phyloP scores from a whole-genome alignment of 2,329 filamentous ascomycete species.

The Scedosporium dehoogii region DNA sequence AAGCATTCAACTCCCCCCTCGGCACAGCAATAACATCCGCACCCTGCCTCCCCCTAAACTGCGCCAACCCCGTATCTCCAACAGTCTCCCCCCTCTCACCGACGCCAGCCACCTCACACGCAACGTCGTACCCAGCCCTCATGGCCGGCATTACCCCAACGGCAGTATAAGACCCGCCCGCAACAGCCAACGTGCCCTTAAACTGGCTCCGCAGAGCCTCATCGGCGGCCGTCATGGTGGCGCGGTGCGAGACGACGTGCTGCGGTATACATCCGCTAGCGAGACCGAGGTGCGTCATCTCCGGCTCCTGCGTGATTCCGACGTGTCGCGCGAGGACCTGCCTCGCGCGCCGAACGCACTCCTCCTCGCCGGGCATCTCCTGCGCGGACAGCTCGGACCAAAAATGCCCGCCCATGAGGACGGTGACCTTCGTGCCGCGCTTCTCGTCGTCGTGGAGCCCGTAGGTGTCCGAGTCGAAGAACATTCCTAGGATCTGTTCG shows the following conservation, averaged over 20 bases:
- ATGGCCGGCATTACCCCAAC: slow-evolving; percentile 42
- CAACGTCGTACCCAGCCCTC: slow-evolving; percentile 38
- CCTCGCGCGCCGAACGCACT: slow-evolving; percentile 61
- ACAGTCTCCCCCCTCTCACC: slow-evolving; percentile 12
- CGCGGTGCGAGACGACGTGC: slow-evolving; percentile 69
- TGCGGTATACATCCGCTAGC: slow-evolving; percentile 76
- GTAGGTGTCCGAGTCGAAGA: slow-evolving; percentile 69
- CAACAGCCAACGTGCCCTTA: slow-evolving; percentile 54
- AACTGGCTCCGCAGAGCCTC: slow-evolving; percentile 45
- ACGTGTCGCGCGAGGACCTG: slow-evolving; percentile 58
- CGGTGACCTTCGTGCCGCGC: slow-evolving; percentile 75
- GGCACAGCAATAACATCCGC: slow-evolving; percentile 3
- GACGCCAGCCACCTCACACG: slow-evolving; percentile 22
- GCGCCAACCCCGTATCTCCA: slow-evolving; percentile 23
- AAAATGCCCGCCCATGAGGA: slow-evolving; percentile 92
- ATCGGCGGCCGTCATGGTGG: slow-evolving; percentile 48
- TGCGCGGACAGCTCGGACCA: slow-evolving; percentile 39
- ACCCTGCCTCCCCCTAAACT: slow-evolving; percentile 12
- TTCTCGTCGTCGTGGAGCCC: slow-evolving; percentile 39
- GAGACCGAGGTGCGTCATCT: slow-evolving; percentile 48
- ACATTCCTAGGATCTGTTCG: slow-evolving; percentile 76
- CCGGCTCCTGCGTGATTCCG: slow-evolving; percentile 40
- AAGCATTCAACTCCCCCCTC: not conserved
- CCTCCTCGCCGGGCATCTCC: slow-evolving; percentile 45
- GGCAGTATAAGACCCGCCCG: slow-evolving; percentile 42